phyloP scores from a whole-genome alignment of 345 rosid species.

The Anastatica hierochuntica region DNA sequence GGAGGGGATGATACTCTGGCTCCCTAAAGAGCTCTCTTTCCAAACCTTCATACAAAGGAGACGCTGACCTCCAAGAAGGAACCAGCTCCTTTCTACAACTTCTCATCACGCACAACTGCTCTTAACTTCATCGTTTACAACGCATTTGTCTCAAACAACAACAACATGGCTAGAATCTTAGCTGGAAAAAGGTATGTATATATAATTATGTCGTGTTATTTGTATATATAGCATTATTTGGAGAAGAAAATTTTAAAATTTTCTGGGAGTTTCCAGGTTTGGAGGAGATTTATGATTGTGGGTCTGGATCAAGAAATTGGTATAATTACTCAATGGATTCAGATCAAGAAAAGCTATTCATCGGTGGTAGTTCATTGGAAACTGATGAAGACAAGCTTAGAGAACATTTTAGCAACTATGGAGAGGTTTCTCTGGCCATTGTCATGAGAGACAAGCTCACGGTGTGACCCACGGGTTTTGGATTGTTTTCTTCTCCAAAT shows the following conservation, averaged over 20 bases:
- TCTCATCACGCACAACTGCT: constrained; percentile 92
- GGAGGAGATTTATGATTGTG: too few species aligned
- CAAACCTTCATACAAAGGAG: constrained; percentile 78
- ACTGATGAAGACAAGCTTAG: constrained; percentile 59
- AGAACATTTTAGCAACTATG: constrained; percentile 59
- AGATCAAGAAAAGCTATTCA: constrained; percentile 83
- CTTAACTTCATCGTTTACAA: constrained; percentile 85
- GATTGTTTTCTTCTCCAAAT: constrained; percentile 74
- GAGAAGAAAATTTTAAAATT: too few species aligned
- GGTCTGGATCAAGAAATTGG: too few species aligned
- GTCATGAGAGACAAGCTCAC: constrained; percentile 74
- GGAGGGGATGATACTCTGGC: constrained; percentile 79
- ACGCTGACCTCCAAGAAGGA: constrained; percentile 63
- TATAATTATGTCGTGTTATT: background rate
- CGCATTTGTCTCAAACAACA: constrained; percentile 88
- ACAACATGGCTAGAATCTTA: constrained; percentile 90
- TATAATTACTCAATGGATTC: too few species aligned
- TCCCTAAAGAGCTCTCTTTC: constrained; percentile 74
- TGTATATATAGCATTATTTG: too few species aligned
- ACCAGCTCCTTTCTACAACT: constrained; percentile 51
- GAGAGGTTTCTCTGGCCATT: constrained; percentile 56
- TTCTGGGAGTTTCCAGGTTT: too few species aligned
- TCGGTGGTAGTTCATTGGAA: constrained; percentile 96
- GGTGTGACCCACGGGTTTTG: constrained; percentile 72
- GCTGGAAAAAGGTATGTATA: constrained; percentile 74